Base-by-base conservation (phyloP, 1,284 basidiomycete species). In the Ganoderma lingzhi region DNA sequence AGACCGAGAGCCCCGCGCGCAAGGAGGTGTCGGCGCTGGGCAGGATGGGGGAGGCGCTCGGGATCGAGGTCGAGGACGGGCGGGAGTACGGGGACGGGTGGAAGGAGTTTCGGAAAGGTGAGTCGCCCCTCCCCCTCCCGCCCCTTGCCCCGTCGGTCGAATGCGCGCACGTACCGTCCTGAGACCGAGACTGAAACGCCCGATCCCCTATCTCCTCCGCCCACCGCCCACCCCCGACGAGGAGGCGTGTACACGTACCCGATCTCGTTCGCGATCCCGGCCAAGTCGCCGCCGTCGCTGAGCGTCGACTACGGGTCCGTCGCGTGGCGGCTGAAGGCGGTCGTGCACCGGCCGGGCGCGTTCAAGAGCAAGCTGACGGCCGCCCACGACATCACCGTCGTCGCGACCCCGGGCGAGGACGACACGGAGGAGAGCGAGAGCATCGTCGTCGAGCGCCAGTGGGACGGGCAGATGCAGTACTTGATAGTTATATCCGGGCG, bases 201-300 rank as follows among this genome's bases (percentile, higher is more conserved):
- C 32, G 59, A 6, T 9, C 37, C 37, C 37, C 37, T 37, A 9
- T 23, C 37, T 1, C 37, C 6, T 37, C 37, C 37, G 37, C 35
- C 66, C 23, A 0, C 23, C 23, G 23, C 23, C 23, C 23, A 23
- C 23, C 23, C 23, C 23, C 23, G 23, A 23, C 28, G 75, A 48
- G n/a, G 45, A 94, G 95, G 96, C n/a, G 93, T 90, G 6, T 98
- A 99, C 80, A 96, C 93, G 55, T 99, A 96, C 80, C 96, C 97
- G 1, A 94, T 99, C 76, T 94, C 94, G 23, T 95, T 99, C 79
- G 86, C 91, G 4, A 90, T 99, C 62, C 96, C 97, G 0, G 85
- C 90, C 3, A 88, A 89, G 69, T 87, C 93, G 3, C 96, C 96
- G 3, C 95, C 97, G 0, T 92, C 91, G 0, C 84, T 98, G 68